A percentile compares a stretch with the other conserved stretches of the same genome.
phyloP scores from a whole-genome alignment of 306 rosid species.

The Canavalia ensiformis region DNA sequence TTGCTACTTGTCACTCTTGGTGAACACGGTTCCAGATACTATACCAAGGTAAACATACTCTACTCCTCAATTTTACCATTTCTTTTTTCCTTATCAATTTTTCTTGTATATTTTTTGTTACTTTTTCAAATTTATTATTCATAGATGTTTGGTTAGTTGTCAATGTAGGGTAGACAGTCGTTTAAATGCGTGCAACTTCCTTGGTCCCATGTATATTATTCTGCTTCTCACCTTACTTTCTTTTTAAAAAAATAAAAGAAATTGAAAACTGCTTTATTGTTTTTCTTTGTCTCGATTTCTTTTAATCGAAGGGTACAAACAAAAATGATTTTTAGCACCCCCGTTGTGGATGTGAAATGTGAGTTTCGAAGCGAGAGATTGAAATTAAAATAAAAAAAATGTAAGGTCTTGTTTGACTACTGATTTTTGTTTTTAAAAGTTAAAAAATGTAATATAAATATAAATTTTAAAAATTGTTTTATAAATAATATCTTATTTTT shows the following conservation, averaged over 20 bases:
- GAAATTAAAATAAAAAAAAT: too few species aligned
- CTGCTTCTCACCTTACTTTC: not conserved
- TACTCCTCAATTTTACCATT: slow-evolving; percentile 3
- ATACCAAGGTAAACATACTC: slow-evolving; percentile 74
- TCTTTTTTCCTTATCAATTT: not conserved
- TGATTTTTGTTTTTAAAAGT: too few species aligned
- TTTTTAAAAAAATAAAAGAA: too few species aligned
- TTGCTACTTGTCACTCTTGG: slow-evolving; percentile 96
- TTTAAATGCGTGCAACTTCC: not conserved
- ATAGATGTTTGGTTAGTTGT: not conserved
- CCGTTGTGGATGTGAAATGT: too few species aligned
- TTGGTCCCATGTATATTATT: not conserved
- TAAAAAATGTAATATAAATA: too few species aligned
- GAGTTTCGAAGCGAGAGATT: too few species aligned
- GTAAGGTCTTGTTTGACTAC: too few species aligned
- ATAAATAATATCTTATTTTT: too few species aligned
- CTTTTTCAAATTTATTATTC: too few species aligned
- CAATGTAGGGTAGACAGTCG: slow-evolving; percentile 2
- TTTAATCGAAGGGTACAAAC: too few species aligned
- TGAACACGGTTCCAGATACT: slow-evolving; percentile 88
- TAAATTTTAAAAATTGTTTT: too few species aligned
- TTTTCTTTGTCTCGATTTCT: not conserved
- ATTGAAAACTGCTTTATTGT: not conserved
- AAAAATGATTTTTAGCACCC: too few species aligned
- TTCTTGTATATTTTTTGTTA: not conserved